Conservation (phyloP, 73 alveolate genomes). For the Paraurostyla sp. region DNA sequence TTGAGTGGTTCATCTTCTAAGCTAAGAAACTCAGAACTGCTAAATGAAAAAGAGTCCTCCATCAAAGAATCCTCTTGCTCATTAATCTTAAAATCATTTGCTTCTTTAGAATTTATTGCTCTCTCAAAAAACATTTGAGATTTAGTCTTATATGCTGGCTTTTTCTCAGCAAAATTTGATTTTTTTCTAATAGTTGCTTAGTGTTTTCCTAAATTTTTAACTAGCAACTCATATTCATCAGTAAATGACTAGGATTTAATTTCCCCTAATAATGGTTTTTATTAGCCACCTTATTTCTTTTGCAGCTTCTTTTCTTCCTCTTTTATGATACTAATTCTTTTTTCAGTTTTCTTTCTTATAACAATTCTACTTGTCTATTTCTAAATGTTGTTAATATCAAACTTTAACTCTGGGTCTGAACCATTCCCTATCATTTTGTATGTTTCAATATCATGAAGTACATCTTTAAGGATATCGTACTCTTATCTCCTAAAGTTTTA, state of each 20-base stretch:
- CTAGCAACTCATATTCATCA: constrained; percentile 35
- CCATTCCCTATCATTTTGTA: background rate
- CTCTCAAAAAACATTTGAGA: background rate
- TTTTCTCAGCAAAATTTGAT: too few species aligned
- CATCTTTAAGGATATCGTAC: constrained; percentile 21
- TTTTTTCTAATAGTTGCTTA: too few species aligned
- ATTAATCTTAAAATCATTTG: background rate
- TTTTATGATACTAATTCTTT: background rate
- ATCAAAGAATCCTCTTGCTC: background rate
- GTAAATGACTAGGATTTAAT: constrained; percentile 31
- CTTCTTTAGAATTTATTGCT: background rate
- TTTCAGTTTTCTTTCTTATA: constrained; percentile 4
- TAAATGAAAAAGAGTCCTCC: constrained; percentile 22
- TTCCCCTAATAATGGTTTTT: constrained; percentile 18
- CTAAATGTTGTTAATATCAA: constrained; percentile 9
- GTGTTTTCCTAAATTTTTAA: background rate
- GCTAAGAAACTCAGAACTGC: constrained; percentile 25
- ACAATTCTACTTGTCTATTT: constrained; percentile 15
- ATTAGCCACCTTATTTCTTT: background rate
- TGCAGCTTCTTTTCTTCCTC: background rate
- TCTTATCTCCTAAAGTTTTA: background rate
- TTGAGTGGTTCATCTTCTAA: background rate
- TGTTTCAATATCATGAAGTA: background rate
- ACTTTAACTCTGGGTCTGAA: background rate
- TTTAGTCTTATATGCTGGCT: constrained; percentile 11